These are phyloP conservation scores for Fusarium compactum DNA, from an alignment of 2,329 filamentous ascomycete species.

Conservation along the genomic window DNA sequence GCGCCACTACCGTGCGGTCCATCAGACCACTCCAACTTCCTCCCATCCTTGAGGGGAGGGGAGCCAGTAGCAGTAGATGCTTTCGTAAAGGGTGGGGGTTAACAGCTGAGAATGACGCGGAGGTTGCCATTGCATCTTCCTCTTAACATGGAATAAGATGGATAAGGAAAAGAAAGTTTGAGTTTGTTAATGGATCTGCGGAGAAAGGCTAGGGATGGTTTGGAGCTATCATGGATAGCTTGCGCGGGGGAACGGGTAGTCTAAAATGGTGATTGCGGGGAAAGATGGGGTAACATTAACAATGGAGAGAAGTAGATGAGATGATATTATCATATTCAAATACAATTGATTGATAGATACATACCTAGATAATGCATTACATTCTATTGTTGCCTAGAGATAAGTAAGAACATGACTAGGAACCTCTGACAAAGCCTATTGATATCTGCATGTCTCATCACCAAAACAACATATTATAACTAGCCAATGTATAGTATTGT, in stretches of 20 bases:
- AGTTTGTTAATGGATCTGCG: slow-evolving; percentile 9
- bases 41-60: background rate
- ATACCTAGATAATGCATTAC: background rate
- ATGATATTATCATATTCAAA: slow-evolving; percentile 2
- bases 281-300: slow-evolving; percentile 35
- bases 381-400: background rate
- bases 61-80: slow-evolving; percentile 1
- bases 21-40: slow-evolving; percentile 25
- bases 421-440: background rate
- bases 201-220: slow-evolving; percentile 4
- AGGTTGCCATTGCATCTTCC: background rate
- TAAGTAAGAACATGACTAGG: background rate
- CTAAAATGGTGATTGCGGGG: slow-evolving; percentile 36
- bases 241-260: slow-evolving; percentile 43
- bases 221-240: slow-evolving; percentile 14
- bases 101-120: slow-evolving; percentile 23
- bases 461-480: background rate
- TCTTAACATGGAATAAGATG: background rate
- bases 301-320: background rate
- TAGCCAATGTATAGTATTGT: background rate
- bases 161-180: background rate
- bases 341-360: background rate
- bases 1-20: slow-evolving; percentile 2
- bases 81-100: background rate
- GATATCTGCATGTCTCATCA: slow-evolving; percentile 18